These are phyloP conservation scores for Fraxinus sp. DNA, from an alignment of 305 asterid genomes.

Conservation along the genomic window DNA sequence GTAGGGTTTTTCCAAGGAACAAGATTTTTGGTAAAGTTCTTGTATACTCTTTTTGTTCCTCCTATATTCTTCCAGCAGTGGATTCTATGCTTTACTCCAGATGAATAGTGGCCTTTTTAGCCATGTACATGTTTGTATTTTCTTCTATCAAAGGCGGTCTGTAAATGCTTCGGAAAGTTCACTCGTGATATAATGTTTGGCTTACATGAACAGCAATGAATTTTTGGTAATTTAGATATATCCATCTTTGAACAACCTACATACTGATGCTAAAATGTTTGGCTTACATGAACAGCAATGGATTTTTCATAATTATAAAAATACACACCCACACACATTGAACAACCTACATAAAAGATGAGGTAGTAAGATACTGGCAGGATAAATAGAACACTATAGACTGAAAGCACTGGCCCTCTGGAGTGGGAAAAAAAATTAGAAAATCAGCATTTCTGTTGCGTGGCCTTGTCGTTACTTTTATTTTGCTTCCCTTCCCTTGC, in stretches of 20 bases:
- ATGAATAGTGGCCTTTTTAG: neutral
- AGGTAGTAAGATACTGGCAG: neutral
- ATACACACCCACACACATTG: neutral
- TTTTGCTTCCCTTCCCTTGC: neutral
- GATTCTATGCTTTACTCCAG: neutral
- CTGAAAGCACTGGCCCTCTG: neutral
- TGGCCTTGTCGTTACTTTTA: neutral
- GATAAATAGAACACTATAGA: neutral
- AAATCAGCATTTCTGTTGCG: neutral
- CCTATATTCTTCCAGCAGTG: neutral
- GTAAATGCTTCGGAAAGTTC: neutral
- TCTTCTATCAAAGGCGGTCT: neutral
- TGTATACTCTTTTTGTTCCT: neutral
- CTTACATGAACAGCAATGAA: neutral
- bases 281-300: neutral
- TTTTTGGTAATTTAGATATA: neutral
- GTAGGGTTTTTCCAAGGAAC: neutral
- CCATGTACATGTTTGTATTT: neutral
- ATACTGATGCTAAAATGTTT: neutral
- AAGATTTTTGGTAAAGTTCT: neutral
- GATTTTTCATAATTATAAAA: neutral
- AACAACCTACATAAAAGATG: neutral
- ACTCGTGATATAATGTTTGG: neutral
- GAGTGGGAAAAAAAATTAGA: neutral
- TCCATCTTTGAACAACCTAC: neutral